Evolutionary conservation across 108 stramenopile species (phyloP), one percentile per base, ranked within the genome.

Genomic region (Stephanodiscus minutulus): DNA sequence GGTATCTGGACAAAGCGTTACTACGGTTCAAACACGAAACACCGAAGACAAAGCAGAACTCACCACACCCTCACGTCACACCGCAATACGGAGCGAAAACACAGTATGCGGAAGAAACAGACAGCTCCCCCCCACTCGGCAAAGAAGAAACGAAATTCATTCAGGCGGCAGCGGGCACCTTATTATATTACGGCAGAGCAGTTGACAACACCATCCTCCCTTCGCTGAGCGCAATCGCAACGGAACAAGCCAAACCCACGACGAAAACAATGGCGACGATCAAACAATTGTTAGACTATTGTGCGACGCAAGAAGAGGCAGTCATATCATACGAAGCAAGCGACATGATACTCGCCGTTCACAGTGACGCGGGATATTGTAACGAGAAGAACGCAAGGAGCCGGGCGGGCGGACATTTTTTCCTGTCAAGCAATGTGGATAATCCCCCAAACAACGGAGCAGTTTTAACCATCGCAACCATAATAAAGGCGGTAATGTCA

Each of bases 401-500:
- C 4, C 17, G 48, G 20, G 48, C 20, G 48, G 48, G 48, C 48
- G 48, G 48, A 49, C 48, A 49, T 49, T 49, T 49, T 21, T 49
- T 49, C 20, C 10, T 49, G 4, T 49, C 48, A 8, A 5, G 10
- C 8, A 8, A 49, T 21, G 48, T 10, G 3, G 18, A 49, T 20
- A 20, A 49, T 49, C 48, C 48, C 17, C 48, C 48, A 5, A 49
- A 49, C 20, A 49, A 49, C 20, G 48, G 48, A 21, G 48, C 48
- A n/a, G 8, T 49, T 21, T 8, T 36, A 3, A 36, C 35, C 35
- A 7, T 36, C 35, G 35, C 35, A 7, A 36, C 35, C 3, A 36
- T 36, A 49, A 49, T 49, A 7, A 49, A 49, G 8, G 48, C 48
- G 48, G 48, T 49, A 49, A 49, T 49, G 48, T 49, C 48, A 49